Evolutionary conservation across 306 rosid species (phyloP).

Genomic region (Vigna reflexopilosa): DNA sequence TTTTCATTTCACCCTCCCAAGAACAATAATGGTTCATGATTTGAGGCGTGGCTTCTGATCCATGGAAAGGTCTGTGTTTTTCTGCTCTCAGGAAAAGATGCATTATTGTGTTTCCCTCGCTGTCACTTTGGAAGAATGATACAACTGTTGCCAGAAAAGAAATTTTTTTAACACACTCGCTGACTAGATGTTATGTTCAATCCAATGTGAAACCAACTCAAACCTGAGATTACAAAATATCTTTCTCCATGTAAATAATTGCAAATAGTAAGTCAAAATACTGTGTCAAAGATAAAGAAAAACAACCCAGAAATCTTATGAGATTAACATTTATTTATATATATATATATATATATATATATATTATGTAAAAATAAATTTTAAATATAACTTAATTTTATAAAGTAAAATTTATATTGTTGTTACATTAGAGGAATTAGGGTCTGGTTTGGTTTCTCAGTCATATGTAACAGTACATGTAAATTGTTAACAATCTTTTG

Average conservation of each 20-base stretch:
- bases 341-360: too few relatives aligned
- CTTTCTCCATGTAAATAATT: not conserved
- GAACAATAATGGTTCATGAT: conserved; percentile 43
- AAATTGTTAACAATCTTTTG: not conserved
- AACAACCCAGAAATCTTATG: too few relatives aligned
- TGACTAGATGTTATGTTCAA: conserved; percentile 27
- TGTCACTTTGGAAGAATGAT: conserved; percentile 44
- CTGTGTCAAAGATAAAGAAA: conserved; percentile 23
- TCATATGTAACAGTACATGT: not conserved
- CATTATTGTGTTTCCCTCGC: conserved; percentile 47
- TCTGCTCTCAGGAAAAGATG: conserved; percentile 50
- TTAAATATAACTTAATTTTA: too few relatives aligned
- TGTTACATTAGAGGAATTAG: too few relatives aligned
- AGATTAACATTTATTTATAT: too few relatives aligned
- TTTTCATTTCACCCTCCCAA: conserved; percentile 46
- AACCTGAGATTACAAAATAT: conserved; percentile 25
- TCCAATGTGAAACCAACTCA: conserved; percentile 36
- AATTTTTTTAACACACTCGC: conserved; percentile 37
- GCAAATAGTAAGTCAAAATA: conserved; percentile 10
- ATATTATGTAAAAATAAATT: too few relatives aligned
- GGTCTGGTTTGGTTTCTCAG: too few relatives aligned
- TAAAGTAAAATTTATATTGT: too few relatives aligned
- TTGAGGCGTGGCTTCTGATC: conserved; percentile 56
- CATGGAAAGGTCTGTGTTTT: conserved; percentile 46
- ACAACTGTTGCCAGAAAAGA: conserved; percentile 50